Conservation (phyloP, 106 monocot species). For the Gastrodia elata region DNA sequence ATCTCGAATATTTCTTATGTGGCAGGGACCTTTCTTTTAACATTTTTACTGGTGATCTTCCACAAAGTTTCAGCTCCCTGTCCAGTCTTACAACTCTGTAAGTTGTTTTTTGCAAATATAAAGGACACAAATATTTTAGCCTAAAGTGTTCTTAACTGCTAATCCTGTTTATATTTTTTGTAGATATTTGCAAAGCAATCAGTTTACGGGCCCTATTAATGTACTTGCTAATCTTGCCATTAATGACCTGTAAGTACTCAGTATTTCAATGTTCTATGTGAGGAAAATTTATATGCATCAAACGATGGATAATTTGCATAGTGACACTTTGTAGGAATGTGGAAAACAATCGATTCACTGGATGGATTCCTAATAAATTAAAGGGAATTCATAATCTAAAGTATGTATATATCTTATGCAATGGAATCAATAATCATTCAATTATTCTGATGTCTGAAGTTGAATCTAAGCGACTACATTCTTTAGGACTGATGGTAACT, state of each 20-base stretch:
- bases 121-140: background rate
- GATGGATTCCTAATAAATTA: slow-evolving; percentile 69
- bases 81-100: slow-evolving; percentile 52
- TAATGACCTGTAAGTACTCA: slow-evolving; percentile 53
- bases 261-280: background rate
- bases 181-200: slow-evolving; percentile 81
- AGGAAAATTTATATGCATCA: background rate
- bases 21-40: slow-evolving; percentile 71
- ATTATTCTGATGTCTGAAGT: background rate
- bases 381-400: slow-evolving; percentile 57
- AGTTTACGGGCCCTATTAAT: slow-evolving; percentile 68
- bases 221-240: slow-evolving; percentile 67
- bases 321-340: slow-evolving; percentile 44
- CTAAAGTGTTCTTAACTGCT: background rate
- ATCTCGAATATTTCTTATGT: background rate
- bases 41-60: slow-evolving; percentile 45
- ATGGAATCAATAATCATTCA: background rate
- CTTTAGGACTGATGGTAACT: slow-evolving; percentile 63
- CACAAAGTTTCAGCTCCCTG: slow-evolving; percentile 40
- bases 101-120: slow-evolving; percentile 5
- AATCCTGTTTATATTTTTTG: background rate
- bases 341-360: slow-evolving; percentile 76
- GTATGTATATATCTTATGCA: slow-evolving; percentile 29
- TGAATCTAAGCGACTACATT: background rate
- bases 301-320: background rate